Percentiles rank a stretch among this genome's conserved stretches.
Conservation (phyloP, 2,329 filamentous ascomycete genomes). For the Curvularia lunata region DNA sequence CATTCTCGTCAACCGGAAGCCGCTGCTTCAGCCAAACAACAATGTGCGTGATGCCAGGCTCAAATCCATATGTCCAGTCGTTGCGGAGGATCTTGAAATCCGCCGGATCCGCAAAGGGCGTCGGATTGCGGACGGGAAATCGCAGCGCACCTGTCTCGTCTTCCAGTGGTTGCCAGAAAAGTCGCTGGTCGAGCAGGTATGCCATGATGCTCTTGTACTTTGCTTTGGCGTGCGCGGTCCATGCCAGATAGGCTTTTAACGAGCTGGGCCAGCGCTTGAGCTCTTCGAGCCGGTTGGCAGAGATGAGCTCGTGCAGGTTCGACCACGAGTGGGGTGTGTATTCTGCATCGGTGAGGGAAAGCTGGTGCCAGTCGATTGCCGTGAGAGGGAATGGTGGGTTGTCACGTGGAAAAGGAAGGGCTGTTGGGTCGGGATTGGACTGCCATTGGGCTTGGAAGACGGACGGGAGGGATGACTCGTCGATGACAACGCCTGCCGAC, state of each 20-base stretch:
- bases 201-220: conserved; percentile 63
- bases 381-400: conserved; percentile 47
- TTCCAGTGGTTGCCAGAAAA: conserved; percentile 56
- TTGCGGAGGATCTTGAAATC: conserved; percentile 66
- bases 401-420: conserved; percentile 44
- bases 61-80: conserved; percentile 69
- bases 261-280: conserved; percentile 66
- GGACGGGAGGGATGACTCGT: conserved; percentile 37
- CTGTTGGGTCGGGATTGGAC: conserved; percentile 40
- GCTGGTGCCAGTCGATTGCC: conserved; percentile 43
- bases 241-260: conserved; percentile 65
- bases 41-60: conserved; percentile 61
- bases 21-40: conserved; percentile 59
- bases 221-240: conserved; percentile 62
- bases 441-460: conserved; percentile 41
- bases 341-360: conserved; percentile 39
- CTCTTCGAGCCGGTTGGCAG: conserved; percentile 60
- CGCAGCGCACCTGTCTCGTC: conserved; percentile 23
- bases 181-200: conserved; percentile 62
- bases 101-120: conserved; percentile 60
- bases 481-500: conserved; percentile 20
- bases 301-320: conserved; percentile 42
- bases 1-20: conserved; percentile 40
- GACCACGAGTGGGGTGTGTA: conserved; percentile 47
- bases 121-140: conserved; percentile 54